A percentile compares a stretch with the other conserved stretches of the same genome.
phyloP scores from a whole-genome alignment of 148 eudicot genomes.

The Limonium bicolor region DNA sequence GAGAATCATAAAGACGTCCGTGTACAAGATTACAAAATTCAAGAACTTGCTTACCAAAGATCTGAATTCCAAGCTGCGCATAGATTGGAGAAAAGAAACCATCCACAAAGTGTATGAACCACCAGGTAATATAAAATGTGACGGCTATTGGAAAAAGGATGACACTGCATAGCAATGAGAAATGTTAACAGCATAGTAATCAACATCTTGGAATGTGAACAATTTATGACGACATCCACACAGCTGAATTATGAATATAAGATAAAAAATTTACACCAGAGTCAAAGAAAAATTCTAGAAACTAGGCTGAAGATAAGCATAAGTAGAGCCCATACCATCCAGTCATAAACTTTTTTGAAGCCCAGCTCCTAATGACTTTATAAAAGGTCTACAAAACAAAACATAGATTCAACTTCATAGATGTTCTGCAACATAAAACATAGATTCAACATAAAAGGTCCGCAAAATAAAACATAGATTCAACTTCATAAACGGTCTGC shows the following conservation, averaged over 20 bases:
- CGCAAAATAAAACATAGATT: no score
- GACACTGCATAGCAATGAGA: constrained; percentile 32
- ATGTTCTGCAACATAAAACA: no score
- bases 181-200: neutral
- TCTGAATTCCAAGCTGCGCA: constrained; percentile 40
- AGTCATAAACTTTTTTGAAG: constrained; percentile 92
- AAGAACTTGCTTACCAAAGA: constrained; percentile 37
- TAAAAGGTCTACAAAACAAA: constrained; percentile 49
- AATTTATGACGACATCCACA: no score
- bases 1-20: no score
- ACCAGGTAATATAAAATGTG: constrained; percentile 65
- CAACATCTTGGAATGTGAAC: no score
- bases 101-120: constrained; percentile 64
- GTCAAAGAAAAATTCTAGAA: no score
- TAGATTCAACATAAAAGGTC: no score
- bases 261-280: neutral
- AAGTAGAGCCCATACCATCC: constrained; percentile 57
- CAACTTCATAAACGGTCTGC: no score
- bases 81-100: constrained; percentile 66
- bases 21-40: no score
- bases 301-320: no score
- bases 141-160: constrained; percentile 58
- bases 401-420: no score
- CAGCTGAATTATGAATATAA: no score
- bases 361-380: constrained; percentile 92